These are phyloP conservation scores for Larix sibirica DNA, from an alignment of 83 land plant species.

Conservation along the genomic window DNA sequence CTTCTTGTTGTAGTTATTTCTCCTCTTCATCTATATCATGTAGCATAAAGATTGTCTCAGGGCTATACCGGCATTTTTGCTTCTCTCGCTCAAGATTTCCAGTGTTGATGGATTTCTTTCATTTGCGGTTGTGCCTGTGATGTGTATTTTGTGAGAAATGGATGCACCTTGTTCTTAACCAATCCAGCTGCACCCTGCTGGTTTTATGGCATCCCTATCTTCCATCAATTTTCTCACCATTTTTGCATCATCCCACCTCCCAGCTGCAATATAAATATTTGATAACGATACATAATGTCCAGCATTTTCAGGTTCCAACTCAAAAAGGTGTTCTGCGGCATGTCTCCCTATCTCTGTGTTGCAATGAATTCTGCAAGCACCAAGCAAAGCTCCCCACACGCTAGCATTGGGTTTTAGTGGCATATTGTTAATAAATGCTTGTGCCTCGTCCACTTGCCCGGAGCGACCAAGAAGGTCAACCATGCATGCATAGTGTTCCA, in stretches of 20 bases:
- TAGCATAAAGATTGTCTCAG: neutral
- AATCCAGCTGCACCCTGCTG: conserved; percentile 1
- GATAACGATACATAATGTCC: neutral
- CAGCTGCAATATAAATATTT: conserved; percentile 3
- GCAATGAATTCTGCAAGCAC: neutral
- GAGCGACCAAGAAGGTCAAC: neutral
- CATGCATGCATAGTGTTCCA: neutral
- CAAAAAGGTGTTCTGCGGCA: neutral
- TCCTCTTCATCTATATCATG: neutral
- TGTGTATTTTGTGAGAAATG: too few species aligned
- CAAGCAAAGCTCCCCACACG: conserved; percentile 2
- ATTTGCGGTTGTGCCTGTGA: neutral
- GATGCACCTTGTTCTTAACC: neutral
- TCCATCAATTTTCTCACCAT: neutral
- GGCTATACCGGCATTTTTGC: neutral
- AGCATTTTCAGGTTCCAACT: conserved; percentile 2
- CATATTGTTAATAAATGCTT: neutral
- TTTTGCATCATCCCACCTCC: neutral
- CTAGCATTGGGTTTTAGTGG: neutral
- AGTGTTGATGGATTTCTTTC: neutral
- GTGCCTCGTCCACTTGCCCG: neutral
- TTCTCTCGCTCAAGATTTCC: neutral
- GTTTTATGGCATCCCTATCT: neutral
- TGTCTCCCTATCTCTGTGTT: neutral
- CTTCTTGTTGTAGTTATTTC: neutral